Base-by-base conservation (phyloP, 1,139 yeast genomes). In the Candida tropicalis region DNA sequence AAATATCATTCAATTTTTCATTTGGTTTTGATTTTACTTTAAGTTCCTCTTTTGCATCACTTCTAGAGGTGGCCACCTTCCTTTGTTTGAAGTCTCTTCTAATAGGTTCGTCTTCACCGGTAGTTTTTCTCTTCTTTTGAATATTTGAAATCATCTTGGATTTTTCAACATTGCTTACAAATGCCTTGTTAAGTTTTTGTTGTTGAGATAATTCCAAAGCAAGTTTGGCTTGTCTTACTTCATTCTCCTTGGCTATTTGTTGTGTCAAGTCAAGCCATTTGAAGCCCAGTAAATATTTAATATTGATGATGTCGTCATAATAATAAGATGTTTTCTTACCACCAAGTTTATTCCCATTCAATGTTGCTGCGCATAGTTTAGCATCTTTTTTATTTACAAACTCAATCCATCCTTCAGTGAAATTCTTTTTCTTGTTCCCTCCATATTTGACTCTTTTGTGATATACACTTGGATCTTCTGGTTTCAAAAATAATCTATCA, bases 341-440 rank as follows among this genome's bases (percentile, higher is more conserved):
- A 24, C 99, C 99, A 33, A 93, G 69, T 13, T 76, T 87, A 57
- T 88, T 87, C 9, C 96, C 97, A 59, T 93, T 95, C 55, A 95
- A 68, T 0, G 97, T 86, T 6, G 74, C 73, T 4, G 95, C 96
- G 49, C 96, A 91, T 24, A 89, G 64, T 62, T 93, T 93, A 1
- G 99, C 99, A 56, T 90, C 87, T 54, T 77, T 79, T 60, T 93
- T 93, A 57, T 81, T 79, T 13, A 77, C 69, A 65, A 88, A 95
- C 65, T 93, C 99, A 6, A 88, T 95, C 99, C 99, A 93, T 6
- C 99, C 99, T 70, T 95, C 99, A 13, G 87, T 87, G 59, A 79
- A 95, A 63, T 79, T 85, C 59, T 78, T 78, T 67, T 91, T 91
- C 65, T 89, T 90, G 63, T 93, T 95, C n/a, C 99, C 99, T 12